Evolutionary conservation across 192 early-diverging fungal species (phyloP).

Genomic region (Polychytrium aggregatum): DNA sequence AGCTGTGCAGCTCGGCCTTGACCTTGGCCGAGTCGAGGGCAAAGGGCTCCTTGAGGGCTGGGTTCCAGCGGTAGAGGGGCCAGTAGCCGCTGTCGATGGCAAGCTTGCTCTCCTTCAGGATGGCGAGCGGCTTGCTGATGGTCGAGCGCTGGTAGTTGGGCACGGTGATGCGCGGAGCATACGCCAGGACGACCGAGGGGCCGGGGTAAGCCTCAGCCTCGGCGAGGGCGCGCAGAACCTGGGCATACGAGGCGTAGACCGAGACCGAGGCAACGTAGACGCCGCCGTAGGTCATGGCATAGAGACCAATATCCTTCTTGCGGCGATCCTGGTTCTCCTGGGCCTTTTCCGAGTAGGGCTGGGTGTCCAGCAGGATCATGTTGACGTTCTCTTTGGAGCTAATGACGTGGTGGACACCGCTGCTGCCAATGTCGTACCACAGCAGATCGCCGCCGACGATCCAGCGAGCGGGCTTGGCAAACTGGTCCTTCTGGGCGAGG

Average conservation of each 20-base stretch:
- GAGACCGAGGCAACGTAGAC: conserved; percentile 89
- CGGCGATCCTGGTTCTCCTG: conserved; percentile 22
- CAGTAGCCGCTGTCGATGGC: conserved; percentile 83
- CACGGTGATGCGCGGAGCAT: conserved; percentile 49
- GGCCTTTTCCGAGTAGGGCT: conserved; percentile 59
- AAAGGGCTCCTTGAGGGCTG: conserved; percentile 54
- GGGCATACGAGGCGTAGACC: conserved; percentile 75
- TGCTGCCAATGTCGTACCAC: conserved; percentile 77
- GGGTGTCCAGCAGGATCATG: conserved; percentile 82
- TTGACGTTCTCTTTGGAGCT: conserved; percentile 75
- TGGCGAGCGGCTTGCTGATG: conserved; percentile 45
- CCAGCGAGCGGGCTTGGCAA: conserved; percentile 69
- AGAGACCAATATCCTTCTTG: conserved; percentile 93
- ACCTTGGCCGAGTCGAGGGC: conserved; percentile 65
- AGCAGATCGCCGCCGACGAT: conserved; percentile 79
- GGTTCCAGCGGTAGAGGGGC: conserved; percentile 95
- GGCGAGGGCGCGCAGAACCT: conserved; percentile 73
- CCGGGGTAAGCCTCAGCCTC: conserved; percentile 86
- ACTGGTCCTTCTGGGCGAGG: conserved; percentile 21
- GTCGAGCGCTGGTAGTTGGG: conserved; percentile 5
- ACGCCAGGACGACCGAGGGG: conserved; percentile 80
- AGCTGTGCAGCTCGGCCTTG: conserved; percentile 65
- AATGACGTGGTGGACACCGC: conserved; percentile 85
- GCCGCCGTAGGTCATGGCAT: conserved; percentile 87
- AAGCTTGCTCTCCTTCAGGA: conserved; percentile 79